These are phyloP conservation scores for Penicillium sp. DNA, from an alignment of 2,329 filamentous ascomycete species.

Conservation along the genomic window DNA sequence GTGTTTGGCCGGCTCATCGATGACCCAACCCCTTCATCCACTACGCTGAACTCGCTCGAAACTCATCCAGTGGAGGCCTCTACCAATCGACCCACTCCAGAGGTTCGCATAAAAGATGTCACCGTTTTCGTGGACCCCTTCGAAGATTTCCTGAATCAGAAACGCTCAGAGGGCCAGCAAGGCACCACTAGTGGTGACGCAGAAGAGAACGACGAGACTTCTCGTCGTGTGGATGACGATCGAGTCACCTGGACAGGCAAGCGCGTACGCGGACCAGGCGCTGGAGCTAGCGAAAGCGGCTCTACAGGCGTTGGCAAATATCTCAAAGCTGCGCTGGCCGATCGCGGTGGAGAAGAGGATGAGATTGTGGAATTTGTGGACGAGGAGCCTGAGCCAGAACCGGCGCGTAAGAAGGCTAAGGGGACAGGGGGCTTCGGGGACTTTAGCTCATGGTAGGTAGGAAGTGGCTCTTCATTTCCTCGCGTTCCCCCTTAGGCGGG, in stretches of 20 bases:
- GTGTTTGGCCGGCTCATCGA: constrained; percentile 88
- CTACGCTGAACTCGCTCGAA: constrained; percentile 73
- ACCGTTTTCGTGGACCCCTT: constrained; percentile 93
- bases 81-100: constrained; percentile 74
- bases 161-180: constrained; percentile 64
- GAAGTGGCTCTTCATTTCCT: constrained; percentile 74
- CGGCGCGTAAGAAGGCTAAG: constrained; percentile 79
- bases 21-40: constrained; percentile 54
- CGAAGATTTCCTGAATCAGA: constrained; percentile 84
- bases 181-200: constrained; percentile 43
- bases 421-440: constrained; percentile 79
- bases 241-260: constrained; percentile 96
- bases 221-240: constrained; percentile 71
- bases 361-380: constrained; percentile 65
- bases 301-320: constrained; percentile 76
- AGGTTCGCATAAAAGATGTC: constrained; percentile 80
- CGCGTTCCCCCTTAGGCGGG: constrained; percentile 58
- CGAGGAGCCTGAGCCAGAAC: constrained; percentile 68
- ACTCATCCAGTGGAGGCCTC: constrained; percentile 71
- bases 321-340: constrained; percentile 64
- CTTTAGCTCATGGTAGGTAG: constrained; percentile 82
- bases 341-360: constrained; percentile 51
- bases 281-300: constrained; percentile 52
- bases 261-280: constrained; percentile 72
- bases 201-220: constrained; percentile 30